Base-by-base conservation (phyloP, 352 stramenopile genomes). In the Phytopythium oedochilum region DNA sequence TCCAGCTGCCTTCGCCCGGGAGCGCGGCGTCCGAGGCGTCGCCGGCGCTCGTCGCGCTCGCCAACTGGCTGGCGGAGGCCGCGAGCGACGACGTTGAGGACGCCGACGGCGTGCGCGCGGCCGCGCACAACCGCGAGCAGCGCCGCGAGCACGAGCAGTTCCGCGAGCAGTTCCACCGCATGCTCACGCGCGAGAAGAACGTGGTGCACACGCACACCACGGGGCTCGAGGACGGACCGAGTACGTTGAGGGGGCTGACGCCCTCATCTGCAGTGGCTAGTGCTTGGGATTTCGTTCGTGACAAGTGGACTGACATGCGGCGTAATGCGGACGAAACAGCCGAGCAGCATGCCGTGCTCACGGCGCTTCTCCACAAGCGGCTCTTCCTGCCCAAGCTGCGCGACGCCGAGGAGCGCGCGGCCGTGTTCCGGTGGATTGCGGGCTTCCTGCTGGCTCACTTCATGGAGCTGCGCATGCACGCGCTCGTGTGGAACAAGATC, bases 401-500 rank as follows among this genome's bases (percentile, higher is more conserved):
- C 3, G 76, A 81, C 25, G 38, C 55, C 0, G 65, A 86, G 28
- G 71, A 84, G 61, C 83, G 75, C 38, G 70, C 70, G 32, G 71
- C 65, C 43, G 79, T 79, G 32, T 94, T 89, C 55, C 73, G 79
- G 50, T 92, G 84, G 81, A 72, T 94, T 38, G 84, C 79, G 18
- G 88, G 89, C 54, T 61, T 86, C 5, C 56, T 94, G n/a, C 70
- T 94, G 4, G 63, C 84, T 42, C 81, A 94, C 59, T 94, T 94
- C 60, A 88, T 89, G 77, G 81, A 92, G 44, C 58, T 94, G 39
- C 72, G 78, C 44, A 63, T 94, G 18, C 79, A 90, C 60, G 80
- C 73, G 50, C 74, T 91, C 29, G 79, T 94, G 55, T 94, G 81
- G 84, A 94, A 94, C 67, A 89, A 89, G 53, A 66, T 92, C 25